Conservation (phyloP, 208 protist genomes). For the Wallacemonas sp. region DNA sequence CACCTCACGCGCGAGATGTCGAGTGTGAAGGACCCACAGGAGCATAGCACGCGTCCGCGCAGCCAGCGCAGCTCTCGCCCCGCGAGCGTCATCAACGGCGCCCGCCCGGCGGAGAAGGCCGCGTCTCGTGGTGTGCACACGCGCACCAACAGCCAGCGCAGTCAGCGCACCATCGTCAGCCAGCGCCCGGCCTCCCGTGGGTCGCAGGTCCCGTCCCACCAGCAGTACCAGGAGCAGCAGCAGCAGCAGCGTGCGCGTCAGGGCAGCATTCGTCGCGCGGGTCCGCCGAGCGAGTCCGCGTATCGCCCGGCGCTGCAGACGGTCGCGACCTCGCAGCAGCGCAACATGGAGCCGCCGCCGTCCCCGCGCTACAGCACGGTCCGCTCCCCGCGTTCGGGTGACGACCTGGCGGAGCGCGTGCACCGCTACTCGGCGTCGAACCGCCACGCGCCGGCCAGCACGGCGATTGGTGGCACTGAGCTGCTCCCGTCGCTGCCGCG, state of each 20-base stretch:
- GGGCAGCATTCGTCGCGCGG: background rate
- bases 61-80: slow-evolving; percentile 15
- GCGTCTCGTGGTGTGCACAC: slow-evolving; percentile 4
- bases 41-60: too few relatives aligned
- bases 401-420: slow-evolving; percentile 20
- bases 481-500: slow-evolving; percentile 61
- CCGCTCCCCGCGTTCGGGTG: slow-evolving; percentile 20
- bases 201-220: slow-evolving; percentile 4
- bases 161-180: slow-evolving; percentile 13
- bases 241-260: slow-evolving; percentile 7
- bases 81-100: slow-evolving; percentile 10
- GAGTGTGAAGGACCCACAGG: background rate
- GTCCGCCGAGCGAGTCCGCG: background rate
- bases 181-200: slow-evolving; percentile 6
- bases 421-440: slow-evolving; percentile 22
- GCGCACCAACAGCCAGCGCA: slow-evolving; percentile 8
- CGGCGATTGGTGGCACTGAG: slow-evolving; percentile 66
- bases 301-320: slow-evolving; percentile 2
- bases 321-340: slow-evolving; percentile 5
- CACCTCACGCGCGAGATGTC: slow-evolving; percentile 12
- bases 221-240: slow-evolving; percentile 8
- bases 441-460: background rate
- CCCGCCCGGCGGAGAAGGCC: background rate
- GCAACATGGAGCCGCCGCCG: slow-evolving; percentile 11
- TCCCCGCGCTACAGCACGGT: slow-evolving; percentile 26